Conservation (phyloP, 805 yeast genomes). For the Myxozyma mucilagina region DNA sequence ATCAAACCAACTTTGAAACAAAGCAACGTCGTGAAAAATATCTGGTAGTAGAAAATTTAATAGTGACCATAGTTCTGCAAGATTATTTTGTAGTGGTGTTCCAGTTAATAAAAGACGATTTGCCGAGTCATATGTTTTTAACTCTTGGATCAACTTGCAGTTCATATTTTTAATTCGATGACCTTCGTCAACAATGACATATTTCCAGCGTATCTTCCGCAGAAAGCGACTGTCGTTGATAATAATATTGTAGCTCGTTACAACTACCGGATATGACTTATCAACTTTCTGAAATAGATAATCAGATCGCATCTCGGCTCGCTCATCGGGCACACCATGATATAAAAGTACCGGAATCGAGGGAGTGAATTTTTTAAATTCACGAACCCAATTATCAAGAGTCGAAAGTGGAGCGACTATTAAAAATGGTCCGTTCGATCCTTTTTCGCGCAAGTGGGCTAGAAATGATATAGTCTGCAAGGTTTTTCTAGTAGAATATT, state of each 20-base stretch:
- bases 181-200: constrained; percentile 91
- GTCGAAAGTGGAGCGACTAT: constrained; percentile 84
- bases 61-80: constrained; percentile 88
- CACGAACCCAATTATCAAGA: constrained; percentile 79
- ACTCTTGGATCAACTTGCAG: constrained; percentile 66
- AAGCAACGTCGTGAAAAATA: constrained; percentile 82
- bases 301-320: constrained; percentile 48
- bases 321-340: constrained; percentile 60
- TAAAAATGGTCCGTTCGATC: constrained; percentile 73
- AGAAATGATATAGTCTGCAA: constrained; percentile 80
- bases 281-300: constrained; percentile 35
- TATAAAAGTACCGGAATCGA: constrained; percentile 60
- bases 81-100: constrained; percentile 92
- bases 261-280: constrained; percentile 50
- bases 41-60: constrained; percentile 90
- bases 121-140: constrained; percentile 55
- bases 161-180: constrained; percentile 86
- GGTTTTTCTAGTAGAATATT: constrained; percentile 54
- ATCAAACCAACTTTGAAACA: constrained; percentile 94
- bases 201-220: constrained; percentile 66
- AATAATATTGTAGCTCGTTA: constrained; percentile 81
- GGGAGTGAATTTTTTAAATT: constrained; percentile 75
- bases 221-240: constrained; percentile 62
- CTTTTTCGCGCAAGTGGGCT: constrained; percentile 74
- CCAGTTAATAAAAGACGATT: constrained; percentile 86